Percentiles rank a stretch among this genome's conserved stretches.
Conservation (phyloP, 2,329 filamentous ascomycete genomes). For the Gaeumannomyces tritici region DNA sequence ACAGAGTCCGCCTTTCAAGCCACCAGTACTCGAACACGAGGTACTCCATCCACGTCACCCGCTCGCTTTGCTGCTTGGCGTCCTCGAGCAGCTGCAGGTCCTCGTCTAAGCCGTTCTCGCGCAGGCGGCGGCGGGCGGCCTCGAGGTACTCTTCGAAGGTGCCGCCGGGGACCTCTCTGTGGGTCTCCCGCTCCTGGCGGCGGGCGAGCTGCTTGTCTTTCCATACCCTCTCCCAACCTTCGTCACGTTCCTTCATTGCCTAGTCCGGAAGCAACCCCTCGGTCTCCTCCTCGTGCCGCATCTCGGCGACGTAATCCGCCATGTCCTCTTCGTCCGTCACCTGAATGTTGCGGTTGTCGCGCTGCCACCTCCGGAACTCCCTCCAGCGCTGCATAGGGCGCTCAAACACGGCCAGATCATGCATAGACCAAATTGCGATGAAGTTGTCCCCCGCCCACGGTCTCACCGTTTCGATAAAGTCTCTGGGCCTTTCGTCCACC, state of each 20-base stretch:
- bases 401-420: background rate
- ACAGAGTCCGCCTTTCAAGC: background rate
- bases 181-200: background rate
- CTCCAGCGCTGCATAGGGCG: background rate
- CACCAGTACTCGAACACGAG: conserved; percentile 2
- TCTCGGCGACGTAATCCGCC: background rate
- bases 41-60: background rate
- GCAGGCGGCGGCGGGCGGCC: background rate
- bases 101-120: background rate
- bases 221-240: too few species aligned
- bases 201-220: background rate
- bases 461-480: background rate
- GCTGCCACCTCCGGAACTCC: background rate
- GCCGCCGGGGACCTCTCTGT: background rate
- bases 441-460: background rate
- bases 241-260: too few species aligned
- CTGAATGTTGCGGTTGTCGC: background rate
- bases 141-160: background rate
- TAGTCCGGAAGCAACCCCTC: too few species aligned
- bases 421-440: too few species aligned
- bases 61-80: background rate
- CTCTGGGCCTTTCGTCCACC: background rate
- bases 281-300: too few species aligned
- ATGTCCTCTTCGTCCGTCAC: background rate
- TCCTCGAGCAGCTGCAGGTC: background rate